phyloP scores from a whole-genome alignment of 352 stramenopile genomes.

The Phytophthora idaei region DNA sequence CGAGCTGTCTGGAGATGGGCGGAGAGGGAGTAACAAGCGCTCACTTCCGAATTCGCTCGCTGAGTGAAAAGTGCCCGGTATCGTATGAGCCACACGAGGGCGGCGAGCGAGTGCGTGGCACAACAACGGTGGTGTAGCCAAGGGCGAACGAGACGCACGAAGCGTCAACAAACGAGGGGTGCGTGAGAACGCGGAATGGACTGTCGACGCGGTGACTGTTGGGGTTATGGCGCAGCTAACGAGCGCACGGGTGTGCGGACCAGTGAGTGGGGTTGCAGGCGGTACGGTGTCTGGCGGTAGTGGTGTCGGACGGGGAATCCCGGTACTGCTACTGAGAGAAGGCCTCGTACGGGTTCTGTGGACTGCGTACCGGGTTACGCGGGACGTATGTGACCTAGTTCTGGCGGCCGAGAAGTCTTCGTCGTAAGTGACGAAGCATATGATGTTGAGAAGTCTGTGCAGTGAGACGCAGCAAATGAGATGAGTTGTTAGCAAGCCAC shows the following conservation, averaged over 20 bases:
- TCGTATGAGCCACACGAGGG: neutral
- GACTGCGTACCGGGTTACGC: neutral
- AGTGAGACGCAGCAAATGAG: neutral
- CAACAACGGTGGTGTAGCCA: neutral
- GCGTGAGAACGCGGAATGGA: neutral
- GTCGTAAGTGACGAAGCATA: neutral
- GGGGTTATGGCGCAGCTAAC: neutral
- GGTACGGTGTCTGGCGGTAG: neutral
- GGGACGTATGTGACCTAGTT: neutral
- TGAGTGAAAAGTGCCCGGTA: neutral
- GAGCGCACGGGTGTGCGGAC: neutral
- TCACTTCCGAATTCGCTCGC: neutral
- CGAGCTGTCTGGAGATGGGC: neutral
- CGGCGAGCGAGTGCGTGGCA: neutral
- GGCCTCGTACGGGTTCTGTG: neutral
- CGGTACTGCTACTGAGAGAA: neutral
- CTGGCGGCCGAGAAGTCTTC: neutral
- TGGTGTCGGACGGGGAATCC: neutral
- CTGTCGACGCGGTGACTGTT: neutral
- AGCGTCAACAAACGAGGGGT: neutral
- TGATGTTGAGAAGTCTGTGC: neutral
- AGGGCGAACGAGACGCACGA: neutral
- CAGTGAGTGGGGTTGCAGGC: neutral
- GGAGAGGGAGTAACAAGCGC: neutral
- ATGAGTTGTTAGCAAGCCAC: neutral